Evolutionary conservation across 768 basidiomycete species (phyloP), one percentile per base, ranked within the genome.

Genomic region (Coprinopsis cinerea): DNA sequence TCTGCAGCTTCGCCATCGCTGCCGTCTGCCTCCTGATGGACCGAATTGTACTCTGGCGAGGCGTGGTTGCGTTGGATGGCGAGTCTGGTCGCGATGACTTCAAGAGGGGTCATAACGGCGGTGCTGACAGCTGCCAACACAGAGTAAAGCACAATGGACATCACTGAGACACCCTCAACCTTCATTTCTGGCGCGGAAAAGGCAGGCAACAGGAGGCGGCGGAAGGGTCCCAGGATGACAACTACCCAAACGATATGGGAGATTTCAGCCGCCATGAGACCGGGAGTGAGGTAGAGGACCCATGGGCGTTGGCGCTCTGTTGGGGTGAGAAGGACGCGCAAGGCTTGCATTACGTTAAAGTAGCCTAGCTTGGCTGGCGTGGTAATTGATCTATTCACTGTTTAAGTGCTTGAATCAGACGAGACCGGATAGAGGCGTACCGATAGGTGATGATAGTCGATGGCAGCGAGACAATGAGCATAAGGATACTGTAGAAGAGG

Each of bases 1-100:
- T 69, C 64, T 1, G 69, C 67, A 40, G 79, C 77, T 50, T 87
- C 77, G 2, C 68, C 70, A 56, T 85, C 82, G 4, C n/a, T n/a
- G n/a, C 78, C 80, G 34, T 83, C 83, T 15, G 79, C 79, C 56
- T 91, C 87, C 59, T 88, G 85, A 2, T 80, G 68, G 25, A 87
- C 79, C 1, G 86, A 82, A 54, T 88, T 85, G 59, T 79, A 87
- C 48, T 85, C 86, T 4, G 81, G 68, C 14, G 83, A 81, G 5
- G 83, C 80, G 55, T 91, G 88, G 55, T 92, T 92, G 47, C 90
- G 79, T 59, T 92, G 90, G 49, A 92, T 85, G 17, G 88, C 85
- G 4, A 92, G 75, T 43, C 88, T 73, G 13, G 84, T 86, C 13
- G 81, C 65, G 43, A 92, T 84, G 24, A 92, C 88, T 60, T 92